phyloP scores from a whole-genome alignment of 2,329 filamentous ascomycete genomes.

The Macrophomina pseudophaseolina region DNA sequence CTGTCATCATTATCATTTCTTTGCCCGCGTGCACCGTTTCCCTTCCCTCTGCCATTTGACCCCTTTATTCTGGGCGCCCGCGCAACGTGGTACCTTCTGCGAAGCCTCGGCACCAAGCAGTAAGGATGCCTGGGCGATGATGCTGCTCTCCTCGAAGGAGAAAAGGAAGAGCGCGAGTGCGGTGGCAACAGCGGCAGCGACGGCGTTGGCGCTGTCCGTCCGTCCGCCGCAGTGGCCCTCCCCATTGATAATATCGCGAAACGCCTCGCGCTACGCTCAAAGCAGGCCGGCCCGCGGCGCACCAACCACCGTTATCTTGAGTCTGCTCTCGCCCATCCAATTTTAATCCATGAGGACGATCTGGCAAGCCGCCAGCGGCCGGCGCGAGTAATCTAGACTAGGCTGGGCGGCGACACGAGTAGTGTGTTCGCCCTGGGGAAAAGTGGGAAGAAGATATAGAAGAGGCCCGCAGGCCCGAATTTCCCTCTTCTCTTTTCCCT shows the following conservation, averaged over 20 bases:
- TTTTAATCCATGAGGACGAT: conserved; percentile 22
- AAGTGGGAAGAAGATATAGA: neutral
- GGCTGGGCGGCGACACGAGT: neutral
- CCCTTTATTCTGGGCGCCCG: neutral
- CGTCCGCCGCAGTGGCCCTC: neutral
- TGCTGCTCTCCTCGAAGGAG: neutral
- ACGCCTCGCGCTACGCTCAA: conserved; percentile 1
- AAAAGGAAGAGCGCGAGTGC: neutral
- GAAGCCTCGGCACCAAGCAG: neutral
- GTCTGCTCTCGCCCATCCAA: neutral
- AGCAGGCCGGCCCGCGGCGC: neutral
- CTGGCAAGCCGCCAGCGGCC: conserved; percentile 5
- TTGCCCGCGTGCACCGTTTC: too few relatives aligned
- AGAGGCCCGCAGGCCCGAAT: neutral
- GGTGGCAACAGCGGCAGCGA: neutral
- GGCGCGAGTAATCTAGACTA: neutral
- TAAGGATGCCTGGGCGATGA: neutral
- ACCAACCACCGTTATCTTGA: conserved; percentile 11
- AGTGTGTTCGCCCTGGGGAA: neutral
- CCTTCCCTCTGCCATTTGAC: too few relatives aligned
- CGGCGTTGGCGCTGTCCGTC: neutral
- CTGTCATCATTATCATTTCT: too few relatives aligned
- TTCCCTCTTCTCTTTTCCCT: neutral
- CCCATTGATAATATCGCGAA: neutral
- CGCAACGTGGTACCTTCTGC: neutral